Evolutionary conservation across 129 eudicot species (phyloP).

Genomic region (Flaveria ramosissima): DNA sequence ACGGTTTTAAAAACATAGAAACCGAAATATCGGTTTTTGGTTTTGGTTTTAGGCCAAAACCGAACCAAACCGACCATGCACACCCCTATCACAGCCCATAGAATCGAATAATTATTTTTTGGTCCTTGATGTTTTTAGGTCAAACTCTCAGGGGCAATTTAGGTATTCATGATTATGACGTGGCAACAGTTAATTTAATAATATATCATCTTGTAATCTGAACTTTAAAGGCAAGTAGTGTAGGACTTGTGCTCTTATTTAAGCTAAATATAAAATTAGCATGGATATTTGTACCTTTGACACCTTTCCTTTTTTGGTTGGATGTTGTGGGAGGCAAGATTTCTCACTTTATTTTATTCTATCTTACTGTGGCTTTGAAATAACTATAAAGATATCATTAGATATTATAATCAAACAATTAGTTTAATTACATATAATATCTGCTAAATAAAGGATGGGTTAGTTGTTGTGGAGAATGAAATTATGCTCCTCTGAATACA

Average conservation of each 20-base stretch:
- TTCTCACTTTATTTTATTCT: conserved; percentile 11
- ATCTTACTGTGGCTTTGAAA: not conserved
- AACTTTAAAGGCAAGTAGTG: conserved; percentile 44
- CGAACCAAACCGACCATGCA: no score
- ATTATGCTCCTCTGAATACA: not conserved
- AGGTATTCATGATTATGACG: conserved; percentile 15
- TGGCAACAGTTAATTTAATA: conserved; percentile 22
- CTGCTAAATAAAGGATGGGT: not conserved
- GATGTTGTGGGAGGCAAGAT: conserved; percentile 44
- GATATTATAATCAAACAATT: not conserved
- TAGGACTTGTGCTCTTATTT: conserved; percentile 35
- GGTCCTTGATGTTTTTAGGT: not conserved
- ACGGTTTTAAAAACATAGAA: no score
- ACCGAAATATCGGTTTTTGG: no score
- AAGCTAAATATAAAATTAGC: conserved; percentile 23
- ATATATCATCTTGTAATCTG: conserved; percentile 34
- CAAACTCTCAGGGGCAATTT: conserved; percentile 20
- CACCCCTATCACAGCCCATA: not conserved
- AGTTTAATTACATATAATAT: not conserved
- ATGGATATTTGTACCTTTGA: conserved; percentile 33
- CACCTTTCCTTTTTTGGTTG: conserved; percentile 45
- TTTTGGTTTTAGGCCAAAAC: no score
- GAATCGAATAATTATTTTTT: not conserved
- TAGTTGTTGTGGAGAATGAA: not conserved
- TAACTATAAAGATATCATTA: conserved; percentile 3